These are phyloP conservation scores for Parmelia sp. DNA, from an alignment of 495 filamentous ascomycete genomes.

Conservation along the genomic window DNA sequence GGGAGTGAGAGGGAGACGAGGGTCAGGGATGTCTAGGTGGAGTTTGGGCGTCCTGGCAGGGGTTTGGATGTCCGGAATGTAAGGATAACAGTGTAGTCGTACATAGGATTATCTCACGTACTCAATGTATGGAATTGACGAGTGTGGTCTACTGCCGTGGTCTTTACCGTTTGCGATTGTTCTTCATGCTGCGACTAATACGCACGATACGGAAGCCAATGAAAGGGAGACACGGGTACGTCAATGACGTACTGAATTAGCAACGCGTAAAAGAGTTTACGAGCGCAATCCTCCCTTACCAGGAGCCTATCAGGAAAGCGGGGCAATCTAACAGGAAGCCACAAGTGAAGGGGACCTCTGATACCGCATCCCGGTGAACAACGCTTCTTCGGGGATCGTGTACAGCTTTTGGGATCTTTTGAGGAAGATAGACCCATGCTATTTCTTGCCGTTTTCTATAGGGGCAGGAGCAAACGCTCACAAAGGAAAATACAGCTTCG, in stretches of 20 bases:
- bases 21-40: constrained; percentile 26
- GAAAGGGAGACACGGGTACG: background rate
- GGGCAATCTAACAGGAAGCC: no score
- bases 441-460: no score
- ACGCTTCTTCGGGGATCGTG: no score
- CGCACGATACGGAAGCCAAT: background rate
- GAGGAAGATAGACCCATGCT: no score
- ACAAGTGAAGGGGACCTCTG: no score
- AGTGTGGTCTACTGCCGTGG: background rate
- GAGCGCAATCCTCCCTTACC: no score
- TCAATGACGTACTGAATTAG: background rate
- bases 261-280: no score
- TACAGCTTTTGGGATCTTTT: no score
- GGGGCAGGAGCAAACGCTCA: no score
- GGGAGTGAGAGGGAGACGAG: constrained; percentile 17
- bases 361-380: no score
- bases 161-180: background rate
- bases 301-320: no score
- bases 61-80: background rate
- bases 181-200: background rate
- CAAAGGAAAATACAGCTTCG: no score
- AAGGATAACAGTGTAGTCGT: background rate
- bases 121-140: background rate
- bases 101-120: background rate
- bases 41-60: background rate